These are phyloP conservation scores for Phtheirospermum japonicum DNA, from an alignment of 257 asterid genomes.

Conservation along the genomic window DNA sequence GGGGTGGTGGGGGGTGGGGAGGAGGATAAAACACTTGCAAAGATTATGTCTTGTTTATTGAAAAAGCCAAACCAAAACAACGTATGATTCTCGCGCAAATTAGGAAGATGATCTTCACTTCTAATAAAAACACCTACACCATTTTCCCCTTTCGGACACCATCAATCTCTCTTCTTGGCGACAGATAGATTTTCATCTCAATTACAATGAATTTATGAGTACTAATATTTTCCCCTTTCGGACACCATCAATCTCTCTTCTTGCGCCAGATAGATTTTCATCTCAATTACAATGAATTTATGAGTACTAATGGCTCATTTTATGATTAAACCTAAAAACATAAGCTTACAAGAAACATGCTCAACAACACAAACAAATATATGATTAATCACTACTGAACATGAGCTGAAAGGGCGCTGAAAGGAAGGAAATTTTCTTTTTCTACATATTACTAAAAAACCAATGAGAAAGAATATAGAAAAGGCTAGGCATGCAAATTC, in stretches of 20 bases:
- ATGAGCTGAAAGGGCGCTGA: not conserved
- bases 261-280: not conserved
- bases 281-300: not conserved
- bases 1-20: no score
- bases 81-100: not conserved
- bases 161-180: not conserved
- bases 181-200: not conserved
- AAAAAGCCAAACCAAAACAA: constrained; percentile 14
- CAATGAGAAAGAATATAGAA: not conserved
- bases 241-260: not conserved
- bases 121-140: not conserved
- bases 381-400: not conserved
- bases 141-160: not conserved
- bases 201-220: not conserved
- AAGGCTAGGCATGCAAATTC: not conserved
- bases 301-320: not conserved
- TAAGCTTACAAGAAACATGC: no score
- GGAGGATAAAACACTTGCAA: constrained; percentile 4
- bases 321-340: no score
- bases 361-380: no score
- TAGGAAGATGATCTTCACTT: not conserved
- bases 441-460: no score
- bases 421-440: not conserved
- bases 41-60: not conserved
- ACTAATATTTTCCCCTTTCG: no score